phyloP scores from a whole-genome alignment of 345 rosid genomes.

The Salix caprea region DNA sequence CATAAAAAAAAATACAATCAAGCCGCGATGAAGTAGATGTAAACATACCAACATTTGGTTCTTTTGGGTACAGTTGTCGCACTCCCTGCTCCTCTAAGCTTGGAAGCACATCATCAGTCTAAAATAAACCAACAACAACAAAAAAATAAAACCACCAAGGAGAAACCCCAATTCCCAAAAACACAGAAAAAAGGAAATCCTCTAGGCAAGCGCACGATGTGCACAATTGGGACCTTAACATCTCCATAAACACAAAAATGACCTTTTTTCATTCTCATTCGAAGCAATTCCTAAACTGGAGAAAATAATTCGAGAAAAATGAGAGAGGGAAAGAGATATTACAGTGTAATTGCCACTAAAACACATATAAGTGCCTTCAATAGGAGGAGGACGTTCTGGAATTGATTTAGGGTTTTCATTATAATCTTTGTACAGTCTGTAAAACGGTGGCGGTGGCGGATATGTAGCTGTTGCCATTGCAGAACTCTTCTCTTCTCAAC shows the following conservation, averaged over 20 bases:
- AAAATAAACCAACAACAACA: not conserved
- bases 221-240: not conserved
- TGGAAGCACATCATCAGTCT: slow-evolving; percentile 88
- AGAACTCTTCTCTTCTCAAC: not conserved
- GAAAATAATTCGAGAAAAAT: not conserved
- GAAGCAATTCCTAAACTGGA: not conserved
- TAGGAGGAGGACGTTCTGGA: slow-evolving; percentile 74
- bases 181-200: not conserved
- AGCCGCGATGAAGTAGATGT: not conserved
- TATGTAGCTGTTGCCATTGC: slow-evolving; percentile 83
- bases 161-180: not conserved
- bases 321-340: slow-evolving; percentile 2
- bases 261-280: not conserved
- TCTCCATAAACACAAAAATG: not conserved
- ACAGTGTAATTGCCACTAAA: slow-evolving; percentile 75
- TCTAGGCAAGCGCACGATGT: not conserved
- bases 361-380: slow-evolving; percentile 73
- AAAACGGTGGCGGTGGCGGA: slow-evolving; percentile 90
- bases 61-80: slow-evolving; percentile 65
- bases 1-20: not conserved
- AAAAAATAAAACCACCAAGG: not conserved
- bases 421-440: slow-evolving; percentile 86
- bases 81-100: slow-evolving; percentile 91
- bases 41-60: slow-evolving; percentile 60
- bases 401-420: slow-evolving; percentile 56